These are phyloP conservation scores for Aspergillus phoenicis DNA, from an alignment of 2,329 filamentous ascomycete genomes.

Conservation along the genomic window DNA sequence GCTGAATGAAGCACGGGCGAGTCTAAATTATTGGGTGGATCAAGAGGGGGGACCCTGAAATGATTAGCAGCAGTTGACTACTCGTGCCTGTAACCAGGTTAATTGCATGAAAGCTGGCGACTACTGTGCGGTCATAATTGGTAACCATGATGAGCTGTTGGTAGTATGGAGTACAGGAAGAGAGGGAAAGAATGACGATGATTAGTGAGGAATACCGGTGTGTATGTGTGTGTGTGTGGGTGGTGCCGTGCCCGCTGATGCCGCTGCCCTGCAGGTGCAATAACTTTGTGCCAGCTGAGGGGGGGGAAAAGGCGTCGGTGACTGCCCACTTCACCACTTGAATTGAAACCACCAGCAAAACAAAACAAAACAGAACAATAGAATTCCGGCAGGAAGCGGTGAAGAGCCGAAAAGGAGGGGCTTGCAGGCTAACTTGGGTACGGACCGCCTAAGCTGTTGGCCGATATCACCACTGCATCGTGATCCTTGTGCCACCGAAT, in stretches of 20 bases:
- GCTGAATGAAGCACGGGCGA: conserved; percentile 3
- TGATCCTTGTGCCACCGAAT: not conserved
- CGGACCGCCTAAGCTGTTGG: conserved; percentile 19
- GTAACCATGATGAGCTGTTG: conserved; percentile 4
- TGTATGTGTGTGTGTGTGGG: too few species aligned
- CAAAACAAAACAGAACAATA: not conserved
- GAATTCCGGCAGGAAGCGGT: conserved; percentile 19
- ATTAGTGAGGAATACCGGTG: conserved; percentile 8
- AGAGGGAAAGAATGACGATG: not conserved
- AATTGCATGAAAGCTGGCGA: conserved; percentile 6
- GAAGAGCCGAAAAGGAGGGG: conserved; percentile 16
- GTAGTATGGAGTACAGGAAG: not conserved
- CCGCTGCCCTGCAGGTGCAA: conserved; percentile 8
- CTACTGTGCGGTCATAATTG: not conserved
- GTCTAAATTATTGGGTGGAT: conserved; percentile 8
- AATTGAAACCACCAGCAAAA: too few species aligned
- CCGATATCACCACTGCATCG: conserved; percentile 12
- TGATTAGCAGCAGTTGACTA: not conserved
- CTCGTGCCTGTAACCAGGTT: not conserved
- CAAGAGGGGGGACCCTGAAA: conserved; percentile 7
- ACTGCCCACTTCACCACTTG: not conserved
- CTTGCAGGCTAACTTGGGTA: conserved; percentile 18
- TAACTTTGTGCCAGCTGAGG: conserved; percentile 2
- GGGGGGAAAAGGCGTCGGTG: not conserved
- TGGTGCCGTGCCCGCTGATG: conserved; percentile 5